Evolutionary conservation across 1,284 basidiomycete species (phyloP).

Genomic region (Bjerkandera adusta): DNA sequence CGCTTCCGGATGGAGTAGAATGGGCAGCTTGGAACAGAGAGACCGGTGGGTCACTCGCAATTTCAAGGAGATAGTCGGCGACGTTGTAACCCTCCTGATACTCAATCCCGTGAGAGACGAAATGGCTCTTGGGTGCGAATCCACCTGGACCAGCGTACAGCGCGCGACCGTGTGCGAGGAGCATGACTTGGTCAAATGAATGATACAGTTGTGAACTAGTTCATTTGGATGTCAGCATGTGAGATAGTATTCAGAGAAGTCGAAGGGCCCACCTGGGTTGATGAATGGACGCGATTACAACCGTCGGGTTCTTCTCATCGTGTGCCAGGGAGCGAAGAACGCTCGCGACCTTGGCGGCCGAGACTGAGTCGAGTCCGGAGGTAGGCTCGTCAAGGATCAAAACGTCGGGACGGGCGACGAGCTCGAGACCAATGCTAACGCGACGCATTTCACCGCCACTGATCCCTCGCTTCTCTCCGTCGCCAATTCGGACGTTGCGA

Average conservation of each 20-base stretch:
- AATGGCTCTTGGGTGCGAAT: conserved; percentile 62
- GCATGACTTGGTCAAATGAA: conserved; percentile 76
- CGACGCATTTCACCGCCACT: conserved; percentile 86
- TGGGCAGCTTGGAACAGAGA: conserved; percentile 34
- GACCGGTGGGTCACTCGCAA: conserved; percentile 66
- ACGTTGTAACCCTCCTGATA: conserved; percentile 80
- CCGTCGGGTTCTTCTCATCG: conserved; percentile 65
- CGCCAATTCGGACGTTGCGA: conserved; percentile 75
- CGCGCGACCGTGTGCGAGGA: conserved; percentile 77
- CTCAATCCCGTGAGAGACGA: conserved; percentile 43
- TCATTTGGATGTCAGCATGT: conserved; percentile 1
- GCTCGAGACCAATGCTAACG: conserved; percentile 81
- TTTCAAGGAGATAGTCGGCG: conserved; percentile 85
- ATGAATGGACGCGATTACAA: conserved; percentile 85
- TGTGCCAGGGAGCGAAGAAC: conserved; percentile 75
- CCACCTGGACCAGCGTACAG: conserved; percentile 79
- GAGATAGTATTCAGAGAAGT: not conserved
- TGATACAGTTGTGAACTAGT: conserved; percentile 81
- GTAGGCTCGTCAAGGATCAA: conserved; percentile 85
- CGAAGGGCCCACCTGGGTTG: conserved; percentile 63
- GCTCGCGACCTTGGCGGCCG: conserved; percentile 74
- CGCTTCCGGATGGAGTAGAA: not conserved
- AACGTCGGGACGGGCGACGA: conserved; percentile 79
- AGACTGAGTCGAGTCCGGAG: conserved; percentile 82
- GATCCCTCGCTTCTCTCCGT: conserved; percentile 77